These are phyloP conservation scores for Nakataea oryzae DNA, from an alignment of 2,329 filamentous ascomycete genomes.

Conservation along the genomic window DNA sequence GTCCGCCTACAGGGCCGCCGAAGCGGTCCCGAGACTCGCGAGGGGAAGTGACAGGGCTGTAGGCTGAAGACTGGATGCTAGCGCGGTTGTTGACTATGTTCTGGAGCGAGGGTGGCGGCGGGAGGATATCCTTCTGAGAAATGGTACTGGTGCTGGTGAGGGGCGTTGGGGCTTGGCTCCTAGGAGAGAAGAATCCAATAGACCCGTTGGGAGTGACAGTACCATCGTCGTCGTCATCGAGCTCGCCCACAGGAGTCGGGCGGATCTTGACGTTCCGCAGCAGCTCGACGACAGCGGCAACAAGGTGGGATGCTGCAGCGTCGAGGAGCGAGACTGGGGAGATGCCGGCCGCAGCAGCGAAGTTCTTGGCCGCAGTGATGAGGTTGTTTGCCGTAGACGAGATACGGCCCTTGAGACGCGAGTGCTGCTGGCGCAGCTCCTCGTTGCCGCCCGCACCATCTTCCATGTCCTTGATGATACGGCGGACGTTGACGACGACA, in stretches of 20 bases:
- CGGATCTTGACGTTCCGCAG: conserved; percentile 77
- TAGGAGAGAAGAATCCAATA: conserved; percentile 55
- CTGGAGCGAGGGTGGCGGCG: conserved; percentile 45
- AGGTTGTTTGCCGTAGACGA: conserved; percentile 93
- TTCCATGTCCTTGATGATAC: conserved; percentile 74
- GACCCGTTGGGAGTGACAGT: conserved; percentile 17
- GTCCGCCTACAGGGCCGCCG: conserved; percentile 11
- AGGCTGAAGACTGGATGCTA: conserved; percentile 62
- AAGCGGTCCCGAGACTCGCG: conserved; percentile 42
- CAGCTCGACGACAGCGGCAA: conserved; percentile 76
- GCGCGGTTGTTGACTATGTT: conserved; percentile 39
- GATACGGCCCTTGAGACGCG: conserved; percentile 68
- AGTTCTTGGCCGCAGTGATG: conserved; percentile 91
- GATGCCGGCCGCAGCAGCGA: conserved; percentile 69
- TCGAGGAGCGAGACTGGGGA: conserved; percentile 90
- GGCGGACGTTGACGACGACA: conserved; percentile 72
- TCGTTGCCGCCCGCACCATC: conserved; percentile 44
- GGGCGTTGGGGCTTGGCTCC: conserved; percentile 23
- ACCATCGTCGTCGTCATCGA: conserved; percentile 69
- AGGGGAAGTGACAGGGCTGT: conserved; percentile 64
- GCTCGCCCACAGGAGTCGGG: conserved; percentile 60
- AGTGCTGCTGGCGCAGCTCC: conserved; percentile 44
- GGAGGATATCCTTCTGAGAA: conserved; percentile 26
- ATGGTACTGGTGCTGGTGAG: conserved; percentile 15
- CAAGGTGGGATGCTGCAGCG: conserved; percentile 84